Evolutionary conservation across 2,329 filamentous ascomycete species (phyloP).

Genomic region (Alternaria burnsii): DNA sequence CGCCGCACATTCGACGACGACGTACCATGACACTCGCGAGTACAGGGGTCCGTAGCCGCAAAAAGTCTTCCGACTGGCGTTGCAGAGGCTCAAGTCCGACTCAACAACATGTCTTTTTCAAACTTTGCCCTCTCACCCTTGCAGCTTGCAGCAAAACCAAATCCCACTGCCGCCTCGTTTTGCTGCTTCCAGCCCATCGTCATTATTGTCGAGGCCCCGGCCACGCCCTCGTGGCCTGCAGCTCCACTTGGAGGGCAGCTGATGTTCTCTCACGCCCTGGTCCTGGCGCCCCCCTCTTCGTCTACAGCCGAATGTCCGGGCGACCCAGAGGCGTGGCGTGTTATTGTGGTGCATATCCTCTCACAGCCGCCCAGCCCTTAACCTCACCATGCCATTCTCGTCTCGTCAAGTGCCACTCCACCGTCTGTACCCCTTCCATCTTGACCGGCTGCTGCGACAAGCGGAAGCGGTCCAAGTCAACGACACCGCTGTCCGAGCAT

Average conservation of each 20-base stretch:
- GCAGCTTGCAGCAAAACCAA: not conserved
- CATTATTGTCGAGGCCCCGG: constrained; percentile 30
- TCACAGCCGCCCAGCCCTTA: constrained; percentile 1
- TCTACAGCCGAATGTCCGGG: constrained; percentile 21
- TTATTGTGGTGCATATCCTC: constrained; percentile 7
- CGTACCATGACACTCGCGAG: constrained; percentile 3
- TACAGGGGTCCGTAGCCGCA: constrained; percentile 7
- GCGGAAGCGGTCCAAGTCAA: constrained; percentile 11
- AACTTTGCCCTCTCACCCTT: not conserved
- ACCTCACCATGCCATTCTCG: constrained; percentile 3
- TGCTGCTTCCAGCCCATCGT: constrained; percentile 20
- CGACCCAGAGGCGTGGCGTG: constrained; percentile 16
- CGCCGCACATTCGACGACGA: constrained; percentile 12
- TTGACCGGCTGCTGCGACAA: constrained; percentile 10
- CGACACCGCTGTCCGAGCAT: constrained; percentile 28
- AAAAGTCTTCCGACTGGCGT: constrained; percentile 8
- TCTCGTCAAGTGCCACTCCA: constrained; percentile 10
- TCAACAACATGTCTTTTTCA: constrained; percentile 5
- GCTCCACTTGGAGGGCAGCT: constrained; percentile 29
- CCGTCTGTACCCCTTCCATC: constrained; percentile 7
- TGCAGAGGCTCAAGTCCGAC: not conserved
- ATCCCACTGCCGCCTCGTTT: constrained; percentile 19
- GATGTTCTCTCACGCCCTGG: constrained; percentile 32
- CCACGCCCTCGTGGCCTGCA: constrained; percentile 24
- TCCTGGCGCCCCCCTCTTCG: constrained; percentile 22